Conservation (phyloP, 371 early-diverging fungal genomes). For the Mucor piriformis region DNA sequence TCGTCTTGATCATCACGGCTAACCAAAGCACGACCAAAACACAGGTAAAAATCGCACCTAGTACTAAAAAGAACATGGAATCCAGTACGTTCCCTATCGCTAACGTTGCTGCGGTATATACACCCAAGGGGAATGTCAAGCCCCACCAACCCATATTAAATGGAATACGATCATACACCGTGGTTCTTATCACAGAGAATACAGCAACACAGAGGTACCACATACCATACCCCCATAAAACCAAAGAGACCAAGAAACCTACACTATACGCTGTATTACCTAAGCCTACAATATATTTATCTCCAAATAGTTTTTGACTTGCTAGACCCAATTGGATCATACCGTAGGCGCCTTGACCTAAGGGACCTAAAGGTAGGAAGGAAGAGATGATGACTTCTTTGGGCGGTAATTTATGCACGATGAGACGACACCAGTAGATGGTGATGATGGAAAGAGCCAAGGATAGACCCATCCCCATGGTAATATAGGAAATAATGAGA, state of each 20-base stretch:
- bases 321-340: constrained; percentile 46
- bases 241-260: constrained; percentile 33
- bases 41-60: constrained; percentile 23
- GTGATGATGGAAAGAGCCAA: constrained; percentile 43
- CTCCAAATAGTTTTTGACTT: constrained; percentile 30
- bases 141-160: constrained; percentile 64
- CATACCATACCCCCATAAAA: constrained; percentile 52
- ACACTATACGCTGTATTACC: constrained; percentile 22
- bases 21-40: constrained; percentile 22
- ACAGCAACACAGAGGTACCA: constrained; percentile 50
- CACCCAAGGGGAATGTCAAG: constrained; percentile 53
- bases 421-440: constrained; percentile 47
- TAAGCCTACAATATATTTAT: constrained; percentile 12
- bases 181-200: constrained; percentile 26
- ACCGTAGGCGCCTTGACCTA: constrained; percentile 55
- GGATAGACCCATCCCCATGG: constrained; percentile 51
- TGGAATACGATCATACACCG: constrained; percentile 31
- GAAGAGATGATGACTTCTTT: constrained; percentile 49
- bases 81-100: constrained; percentile 6
- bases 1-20: constrained; percentile 10
- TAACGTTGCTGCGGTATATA: constrained; percentile 34
- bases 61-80: constrained; percentile 21
- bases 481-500: constrained; percentile 43
- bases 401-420: constrained; percentile 47
- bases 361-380: constrained; percentile 43